phyloP scores from a whole-genome alignment of 225 moss, liverwort and hornwort genomes.

The Bryoerythrophyllum caledonicum region DNA sequence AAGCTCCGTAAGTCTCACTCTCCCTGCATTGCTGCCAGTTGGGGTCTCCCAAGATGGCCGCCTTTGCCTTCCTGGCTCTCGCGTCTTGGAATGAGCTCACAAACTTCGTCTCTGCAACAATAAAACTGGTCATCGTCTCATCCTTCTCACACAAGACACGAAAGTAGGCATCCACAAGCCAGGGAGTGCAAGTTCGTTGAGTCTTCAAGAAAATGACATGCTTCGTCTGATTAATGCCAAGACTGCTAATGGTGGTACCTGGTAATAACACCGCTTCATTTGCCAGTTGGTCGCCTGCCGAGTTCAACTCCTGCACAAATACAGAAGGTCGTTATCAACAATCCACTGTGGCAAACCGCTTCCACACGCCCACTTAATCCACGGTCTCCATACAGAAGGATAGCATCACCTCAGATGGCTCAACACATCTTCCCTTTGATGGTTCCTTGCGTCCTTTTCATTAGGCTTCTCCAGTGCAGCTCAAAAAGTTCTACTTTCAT shows the following conservation, averaged over 20 bases:
- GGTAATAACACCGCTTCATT: constrained; percentile 83
- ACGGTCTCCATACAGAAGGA: too few relatives aligned
- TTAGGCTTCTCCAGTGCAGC: too few relatives aligned
- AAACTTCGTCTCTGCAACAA: constrained; percentile 57
- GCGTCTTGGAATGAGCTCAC: constrained; percentile 45
- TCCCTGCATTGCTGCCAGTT: constrained; percentile 38
- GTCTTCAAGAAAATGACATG: not conserved
- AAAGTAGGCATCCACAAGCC: not conserved
- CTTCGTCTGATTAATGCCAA: not conserved
- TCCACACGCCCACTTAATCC: not conserved
- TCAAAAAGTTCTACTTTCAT: too few relatives aligned
- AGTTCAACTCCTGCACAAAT: constrained; percentile 58
- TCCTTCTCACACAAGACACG: not conserved
- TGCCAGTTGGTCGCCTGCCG: constrained; percentile 74
- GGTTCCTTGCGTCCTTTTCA: too few relatives aligned
- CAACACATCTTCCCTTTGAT: too few relatives aligned
- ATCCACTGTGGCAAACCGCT: too few relatives aligned
- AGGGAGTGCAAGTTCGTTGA: not conserved
- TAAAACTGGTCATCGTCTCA: not conserved
- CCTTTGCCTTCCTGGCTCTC: constrained; percentile 30
- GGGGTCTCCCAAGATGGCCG: constrained; percentile 32
- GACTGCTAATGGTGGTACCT: constrained; percentile 47
- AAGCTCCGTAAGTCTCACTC: constrained; percentile 38
- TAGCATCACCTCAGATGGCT: too few relatives aligned
- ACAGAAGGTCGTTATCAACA: not conserved